Base-by-base conservation (phyloP, 495 filamentous ascomycete genomes). In the Darksidea phi region DNA sequence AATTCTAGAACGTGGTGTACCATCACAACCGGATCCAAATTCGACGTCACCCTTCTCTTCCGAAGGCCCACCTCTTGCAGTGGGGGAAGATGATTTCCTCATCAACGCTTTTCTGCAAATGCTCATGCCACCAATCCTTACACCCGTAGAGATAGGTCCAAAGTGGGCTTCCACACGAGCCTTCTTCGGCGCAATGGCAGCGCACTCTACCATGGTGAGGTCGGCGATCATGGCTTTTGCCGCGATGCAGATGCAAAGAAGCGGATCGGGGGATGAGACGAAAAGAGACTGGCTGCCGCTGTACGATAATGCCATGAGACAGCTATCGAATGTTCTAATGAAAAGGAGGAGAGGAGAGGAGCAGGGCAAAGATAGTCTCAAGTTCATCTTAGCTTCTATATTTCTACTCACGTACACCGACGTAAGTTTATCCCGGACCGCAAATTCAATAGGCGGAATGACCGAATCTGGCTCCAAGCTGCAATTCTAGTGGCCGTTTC, bases 111-210 rank as follows among this genome's bases (percentile, higher is more conserved):
- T 61, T n/a, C 41, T 61, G 20, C 58, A 61, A 21, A 61, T 61
- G 58, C 58, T 61, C 17, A 61, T 61, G 58, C 58, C 58, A 15
- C 58, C 58, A 7, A 61, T 61, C 43, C 50, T 61, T 2, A 61
- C 58, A 1, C 58, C 58, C 0, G 58, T 61, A n/a, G 58, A 61
- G 38, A 55, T 61, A 23, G 58, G 58, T 17, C 58, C 58, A 6
- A 61, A 61, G 21, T 61, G 58, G 58, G 58, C 58, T 12, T 61
- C 58, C 13, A 61, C 58, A 7, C 36, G 58, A 6, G 58, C 58
- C 1, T 61, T 61, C 50, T 61, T 61, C 32, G 58, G 49, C 12
- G 28, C 58, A 6, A 61, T 61, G 58, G 58, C 58, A 6, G 18
- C 41, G n/a, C 49, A 61, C 8, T 61, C 58, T 1, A 8, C 43